Evolutionary conservation across 2,329 filamentous ascomycete species (phyloP).

Genomic region (Arthrobotrys megalospora): DNA sequence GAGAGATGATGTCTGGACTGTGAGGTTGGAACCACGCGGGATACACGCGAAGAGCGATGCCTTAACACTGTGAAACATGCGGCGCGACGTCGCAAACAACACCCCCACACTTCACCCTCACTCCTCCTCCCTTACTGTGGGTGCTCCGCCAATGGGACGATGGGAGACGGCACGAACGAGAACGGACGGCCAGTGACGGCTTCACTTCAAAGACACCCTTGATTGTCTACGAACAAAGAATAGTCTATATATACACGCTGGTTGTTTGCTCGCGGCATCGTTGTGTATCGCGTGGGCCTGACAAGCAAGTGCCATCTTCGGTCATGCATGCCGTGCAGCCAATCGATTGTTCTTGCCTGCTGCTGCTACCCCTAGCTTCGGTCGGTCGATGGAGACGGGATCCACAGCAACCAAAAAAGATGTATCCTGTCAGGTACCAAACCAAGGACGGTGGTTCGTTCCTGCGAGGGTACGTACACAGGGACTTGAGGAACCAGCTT

Average conservation of each 20-base stretch:
- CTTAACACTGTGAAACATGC: slow-evolving; percentile 33
- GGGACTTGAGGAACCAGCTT: slow-evolving; percentile 5
- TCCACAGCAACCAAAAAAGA: slow-evolving; percentile 6
- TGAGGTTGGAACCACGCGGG: slow-evolving; percentile 32
- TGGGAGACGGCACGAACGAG: slow-evolving; percentile 18
- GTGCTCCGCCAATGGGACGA: neutral
- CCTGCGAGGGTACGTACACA: slow-evolving; percentile 1
- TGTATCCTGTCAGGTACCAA: slow-evolving; percentile 57
- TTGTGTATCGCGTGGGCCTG: slow-evolving; percentile 18
- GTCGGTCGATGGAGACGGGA: slow-evolving; percentile 27
- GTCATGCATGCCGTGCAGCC: slow-evolving; percentile 7
- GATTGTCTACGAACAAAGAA: slow-evolving; percentile 13
- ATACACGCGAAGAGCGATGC: slow-evolving; percentile 6
- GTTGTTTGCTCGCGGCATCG: slow-evolving; percentile 14
- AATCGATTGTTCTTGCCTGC: slow-evolving; percentile 3
- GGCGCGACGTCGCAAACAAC: slow-evolving; percentile 31
- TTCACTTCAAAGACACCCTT: neutral
- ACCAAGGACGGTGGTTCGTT: slow-evolving; percentile 30
- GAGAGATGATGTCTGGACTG: neutral
- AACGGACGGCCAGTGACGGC: slow-evolving; percentile 10
- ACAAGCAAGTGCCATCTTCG: slow-evolving; percentile 31
- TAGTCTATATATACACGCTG: neutral
- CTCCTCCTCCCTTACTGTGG: neutral
- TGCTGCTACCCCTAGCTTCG: slow-evolving; percentile 3
- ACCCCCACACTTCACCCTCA: neutral